A percentile compares a stretch with the other conserved stretches of the same genome.
phyloP scores from a whole-genome alignment of 1,284 basidiomycete genomes.

The Ganoderma resinaceum region DNA sequence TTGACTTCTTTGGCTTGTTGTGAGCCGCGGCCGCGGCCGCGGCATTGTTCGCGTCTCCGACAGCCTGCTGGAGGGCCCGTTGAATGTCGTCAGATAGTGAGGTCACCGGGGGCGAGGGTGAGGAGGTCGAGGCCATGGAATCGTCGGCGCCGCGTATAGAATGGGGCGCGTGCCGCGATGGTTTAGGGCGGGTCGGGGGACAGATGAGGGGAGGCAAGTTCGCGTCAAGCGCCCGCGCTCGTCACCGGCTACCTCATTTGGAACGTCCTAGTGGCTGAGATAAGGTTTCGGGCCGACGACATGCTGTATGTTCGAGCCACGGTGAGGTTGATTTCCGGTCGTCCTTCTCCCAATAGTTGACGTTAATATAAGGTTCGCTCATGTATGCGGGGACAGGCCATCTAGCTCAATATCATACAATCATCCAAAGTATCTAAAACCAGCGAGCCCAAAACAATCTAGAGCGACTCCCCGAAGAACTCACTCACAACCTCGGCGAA shows the following conservation, averaged over 20 bases:
- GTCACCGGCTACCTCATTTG: background rate
- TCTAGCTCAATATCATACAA: conserved; percentile 5
- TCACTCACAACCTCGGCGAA: conserved; percentile 39
- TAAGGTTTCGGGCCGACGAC: conserved; percentile 8
- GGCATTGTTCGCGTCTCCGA: conserved; percentile 44
- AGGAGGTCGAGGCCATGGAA: conserved; percentile 24
- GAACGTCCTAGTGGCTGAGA: conserved; percentile 13
- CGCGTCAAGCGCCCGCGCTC: conserved; percentile 29
- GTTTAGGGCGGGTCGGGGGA: conserved; percentile 42
- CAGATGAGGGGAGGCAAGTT: conserved; percentile 39
- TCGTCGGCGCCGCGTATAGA: conserved; percentile 23
- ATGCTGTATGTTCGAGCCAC: background rate
- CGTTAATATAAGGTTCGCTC: background rate
- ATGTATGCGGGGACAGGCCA: no score
- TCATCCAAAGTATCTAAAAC: background rate
- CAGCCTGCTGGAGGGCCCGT: conserved; percentile 53
- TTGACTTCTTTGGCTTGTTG: conserved; percentile 44
- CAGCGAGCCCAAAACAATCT: background rate
- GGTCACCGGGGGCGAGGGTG: conserved; percentile 31
- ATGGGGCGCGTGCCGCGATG: conserved; percentile 22
- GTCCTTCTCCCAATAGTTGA: background rate
- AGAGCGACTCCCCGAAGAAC: conserved; percentile 37
- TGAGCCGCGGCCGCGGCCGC: conserved; percentile 41
- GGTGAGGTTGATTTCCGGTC: background rate
- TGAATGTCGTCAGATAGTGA: conserved; percentile 44